Conservation (phyloP, 495 filamentous ascomycete genomes). For the Aspergillus bridgeri region DNA sequence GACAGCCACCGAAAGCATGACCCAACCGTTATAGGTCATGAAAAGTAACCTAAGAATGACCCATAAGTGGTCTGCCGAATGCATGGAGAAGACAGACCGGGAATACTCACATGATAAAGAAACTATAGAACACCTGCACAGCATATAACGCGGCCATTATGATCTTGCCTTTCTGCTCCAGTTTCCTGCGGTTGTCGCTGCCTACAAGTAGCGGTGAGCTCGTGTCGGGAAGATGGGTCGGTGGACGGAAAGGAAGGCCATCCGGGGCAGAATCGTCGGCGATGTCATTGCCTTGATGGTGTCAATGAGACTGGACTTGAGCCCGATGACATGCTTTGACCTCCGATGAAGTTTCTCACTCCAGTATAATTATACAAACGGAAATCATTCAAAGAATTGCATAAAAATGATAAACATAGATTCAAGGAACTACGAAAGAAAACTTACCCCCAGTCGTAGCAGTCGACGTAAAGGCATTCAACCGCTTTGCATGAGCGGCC, state of each 20-base stretch:
- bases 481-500: slow-evolving; percentile 45
- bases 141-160: slow-evolving; percentile 83
- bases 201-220: slow-evolving; percentile 73
- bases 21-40: slow-evolving; percentile 99
- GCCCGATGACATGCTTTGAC: not conserved
- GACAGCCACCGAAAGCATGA: slow-evolving; percentile 88
- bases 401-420: slow-evolving; percentile 4
- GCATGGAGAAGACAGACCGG: not conserved
- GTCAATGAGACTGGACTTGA: slow-evolving; percentile 30
- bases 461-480: slow-evolving; percentile 42
- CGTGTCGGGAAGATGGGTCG: slow-evolving; percentile 39
- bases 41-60: slow-evolving; percentile 74
- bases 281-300: slow-evolving; percentile 46
- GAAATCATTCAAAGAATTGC: not conserved
- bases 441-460: slow-evolving; percentile 48
- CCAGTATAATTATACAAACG: not conserved
- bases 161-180: slow-evolving; percentile 60
- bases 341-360: not conserved
- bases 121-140: slow-evolving; percentile 95
- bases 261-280: slow-evolving; percentile 30
- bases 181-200: slow-evolving; percentile 42
- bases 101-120: slow-evolving; percentile 94
- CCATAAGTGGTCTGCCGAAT: slow-evolving; percentile 7
- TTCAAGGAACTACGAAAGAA: slow-evolving; percentile 2
- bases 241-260: slow-evolving; percentile 18